A percentile compares a stretch with the other conserved stretches of the same genome.
Evolutionary conservation across 1,284 basidiomycete species (phyloP).

Genomic region (Xerocomus nothofagi): DNA sequence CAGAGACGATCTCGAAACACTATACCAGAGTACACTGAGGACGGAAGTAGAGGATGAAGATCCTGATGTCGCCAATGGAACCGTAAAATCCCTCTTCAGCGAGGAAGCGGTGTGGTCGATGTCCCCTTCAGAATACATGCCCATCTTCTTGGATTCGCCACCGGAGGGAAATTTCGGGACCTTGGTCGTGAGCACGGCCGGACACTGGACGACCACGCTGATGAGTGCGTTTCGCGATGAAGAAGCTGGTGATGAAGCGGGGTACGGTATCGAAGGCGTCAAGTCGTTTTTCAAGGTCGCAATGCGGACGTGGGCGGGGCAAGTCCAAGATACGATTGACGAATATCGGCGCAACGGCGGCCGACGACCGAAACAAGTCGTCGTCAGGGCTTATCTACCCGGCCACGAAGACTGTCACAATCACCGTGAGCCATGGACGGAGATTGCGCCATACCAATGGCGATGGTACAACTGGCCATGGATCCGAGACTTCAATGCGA

Average conservation of each 20-base stretch:
- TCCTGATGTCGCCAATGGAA: conserved; percentile 12
- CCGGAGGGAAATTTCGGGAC: conserved; percentile 56
- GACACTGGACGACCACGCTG: conserved; percentile 64
- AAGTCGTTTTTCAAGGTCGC: conserved; percentile 54
- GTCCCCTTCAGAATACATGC: conserved; percentile 51
- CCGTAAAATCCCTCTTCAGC: conserved; percentile 47
- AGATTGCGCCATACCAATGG: conserved; percentile 42
- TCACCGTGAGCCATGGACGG: conserved; percentile 42
- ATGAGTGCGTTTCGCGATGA: conserved; percentile 49
- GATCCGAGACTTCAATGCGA: conserved; percentile 54
- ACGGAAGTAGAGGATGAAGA: conserved; percentile 16
- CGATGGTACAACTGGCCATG: conserved; percentile 65
- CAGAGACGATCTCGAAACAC: conserved; percentile 46
- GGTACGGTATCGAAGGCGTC: conserved; percentile 52
- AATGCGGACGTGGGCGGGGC: conserved; percentile 52
- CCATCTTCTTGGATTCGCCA: conserved; percentile 45
- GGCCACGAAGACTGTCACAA: conserved; percentile 65
- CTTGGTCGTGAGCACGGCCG: conserved; percentile 59
- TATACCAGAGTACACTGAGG: conserved; percentile 39
- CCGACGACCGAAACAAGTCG: conserved; percentile 43
- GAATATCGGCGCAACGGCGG: conserved; percentile 29
- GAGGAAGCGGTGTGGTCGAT: conserved; percentile 54
- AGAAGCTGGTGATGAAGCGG: conserved; percentile 33
- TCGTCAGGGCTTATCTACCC: conserved; percentile 61
- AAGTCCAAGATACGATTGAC: conserved; percentile 44